Conservation (phyloP, 2,329 filamentous ascomycete species). For the Tolypocladium guangdongense region DNA sequence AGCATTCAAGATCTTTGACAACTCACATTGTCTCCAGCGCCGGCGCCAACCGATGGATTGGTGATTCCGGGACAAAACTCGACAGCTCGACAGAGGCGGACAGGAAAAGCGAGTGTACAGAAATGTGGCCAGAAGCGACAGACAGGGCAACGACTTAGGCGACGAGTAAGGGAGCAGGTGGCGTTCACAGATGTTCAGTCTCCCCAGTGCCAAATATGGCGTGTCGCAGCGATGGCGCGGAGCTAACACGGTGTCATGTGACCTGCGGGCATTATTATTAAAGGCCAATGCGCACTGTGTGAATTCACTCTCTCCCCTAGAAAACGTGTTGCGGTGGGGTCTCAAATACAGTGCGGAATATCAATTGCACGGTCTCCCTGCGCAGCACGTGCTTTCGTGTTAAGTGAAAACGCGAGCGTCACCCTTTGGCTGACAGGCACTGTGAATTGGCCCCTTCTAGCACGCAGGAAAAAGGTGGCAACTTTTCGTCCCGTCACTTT, state of each 20-base stretch:
- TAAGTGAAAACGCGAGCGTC: conserved; percentile 14
- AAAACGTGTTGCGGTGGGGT: neutral
- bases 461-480: conserved; percentile 10
- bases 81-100: no score
- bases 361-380: conserved; percentile 5
- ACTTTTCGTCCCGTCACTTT: conserved; percentile 9
- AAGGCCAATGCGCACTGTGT: conserved; percentile 9
- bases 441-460: conserved; percentile 16
- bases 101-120: neutral
- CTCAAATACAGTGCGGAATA: neutral
- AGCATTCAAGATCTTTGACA: neutral
- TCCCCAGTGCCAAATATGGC: conserved; percentile 9
- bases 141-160: neutral
- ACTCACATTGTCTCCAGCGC: neutral
- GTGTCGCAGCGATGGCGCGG: conserved; percentile 7
- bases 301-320: neutral
- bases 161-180: neutral
- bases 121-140: neutral
- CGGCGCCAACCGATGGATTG: neutral
- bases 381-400: conserved; percentile 22
- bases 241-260: conserved; percentile 25
- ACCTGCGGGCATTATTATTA: conserved; percentile 2
- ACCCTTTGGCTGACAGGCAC: conserved; percentile 11
- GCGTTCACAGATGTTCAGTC: conserved; percentile 1
- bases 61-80: no score